Percentiles rank a stretch among this genome's conserved stretches.
These are phyloP conservation scores for Avena eriantha DNA, from an alignment of 176 grass and related monocot genomes.

Conservation along the genomic window DNA sequence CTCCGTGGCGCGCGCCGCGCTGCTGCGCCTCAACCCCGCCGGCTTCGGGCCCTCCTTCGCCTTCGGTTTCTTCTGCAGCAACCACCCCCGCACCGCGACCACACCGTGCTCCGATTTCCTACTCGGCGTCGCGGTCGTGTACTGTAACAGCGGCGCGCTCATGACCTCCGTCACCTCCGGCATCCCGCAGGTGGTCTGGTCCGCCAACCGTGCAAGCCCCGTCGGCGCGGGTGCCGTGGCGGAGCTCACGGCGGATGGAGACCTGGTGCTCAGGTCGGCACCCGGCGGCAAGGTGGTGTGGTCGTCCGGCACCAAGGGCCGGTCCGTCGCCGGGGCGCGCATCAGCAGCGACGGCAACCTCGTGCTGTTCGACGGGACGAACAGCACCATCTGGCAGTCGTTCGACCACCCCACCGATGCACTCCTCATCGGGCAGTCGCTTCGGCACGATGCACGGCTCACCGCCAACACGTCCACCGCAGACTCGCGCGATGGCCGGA, in stretches of 20 bases:
- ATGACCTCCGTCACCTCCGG: constrained; percentile 32
- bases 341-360: constrained; percentile 49
- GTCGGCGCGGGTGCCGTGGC: constrained; percentile 35
- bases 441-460: constrained; percentile 27
- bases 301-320: constrained; percentile 36
- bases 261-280: constrained; percentile 27
- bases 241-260: constrained; percentile 28
- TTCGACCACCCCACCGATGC: constrained; percentile 58
- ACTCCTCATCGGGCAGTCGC: constrained; percentile 47
- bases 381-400: constrained; percentile 49
- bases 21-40: constrained; percentile 51
- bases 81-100: not conserved
- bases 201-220: constrained; percentile 38
- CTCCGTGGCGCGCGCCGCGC: constrained; percentile 46
- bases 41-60: constrained; percentile 50
- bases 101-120: constrained; percentile 44
- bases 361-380: constrained; percentile 34
- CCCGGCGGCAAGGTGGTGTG: constrained; percentile 14
- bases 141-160: constrained; percentile 54
- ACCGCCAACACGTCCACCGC: constrained; percentile 16
- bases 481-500: constrained; percentile 20
- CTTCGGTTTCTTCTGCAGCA: constrained; percentile 62
- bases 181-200: constrained; percentile 57
- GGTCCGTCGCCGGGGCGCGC: constrained; percentile 24
- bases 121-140: constrained; percentile 48